Conservation (phyloP, 2,329 filamentous ascomycete genomes). For the Aspergillus candidus region DNA sequence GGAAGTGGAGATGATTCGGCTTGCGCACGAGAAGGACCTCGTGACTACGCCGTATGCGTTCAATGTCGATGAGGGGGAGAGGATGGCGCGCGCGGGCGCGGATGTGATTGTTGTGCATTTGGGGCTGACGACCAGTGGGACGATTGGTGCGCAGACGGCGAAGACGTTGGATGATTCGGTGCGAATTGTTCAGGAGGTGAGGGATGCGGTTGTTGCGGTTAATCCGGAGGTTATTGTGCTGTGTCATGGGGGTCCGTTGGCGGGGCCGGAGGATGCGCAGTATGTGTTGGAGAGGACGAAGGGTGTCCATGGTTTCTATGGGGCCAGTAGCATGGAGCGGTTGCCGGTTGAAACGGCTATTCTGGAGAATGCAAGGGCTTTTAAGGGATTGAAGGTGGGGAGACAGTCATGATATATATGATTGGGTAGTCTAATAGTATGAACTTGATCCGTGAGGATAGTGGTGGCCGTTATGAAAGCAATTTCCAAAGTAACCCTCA, state of each 20-base stretch:
- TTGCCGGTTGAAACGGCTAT: slow-evolving; percentile 64
- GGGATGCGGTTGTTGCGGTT: slow-evolving; percentile 53
- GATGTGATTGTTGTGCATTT: slow-evolving; percentile 65
- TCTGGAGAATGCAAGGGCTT: slow-evolving; percentile 50
- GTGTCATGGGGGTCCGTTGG: slow-evolving; percentile 66
- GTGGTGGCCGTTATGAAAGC: not conserved
- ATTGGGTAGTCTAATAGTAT: no score
- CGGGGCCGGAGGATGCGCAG: slow-evolving; percentile 56
- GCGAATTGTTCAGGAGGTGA: slow-evolving; percentile 55
- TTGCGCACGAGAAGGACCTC: slow-evolving; percentile 55
- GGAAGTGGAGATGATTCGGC: slow-evolving; percentile 61
- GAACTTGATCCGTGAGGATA: no score
- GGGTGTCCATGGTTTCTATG: slow-evolving; percentile 66
- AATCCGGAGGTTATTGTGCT: slow-evolving; percentile 58
- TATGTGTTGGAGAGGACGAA: slow-evolving; percentile 56
- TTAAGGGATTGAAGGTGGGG: slow-evolving; percentile 41
- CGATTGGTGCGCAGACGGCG: slow-evolving; percentile 58
- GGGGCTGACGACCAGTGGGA: slow-evolving; percentile 59
- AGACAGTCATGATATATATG: not conserved
- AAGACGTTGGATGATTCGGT: slow-evolving; percentile 61
- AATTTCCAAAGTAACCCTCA: not conserved
- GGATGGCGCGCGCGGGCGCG: slow-evolving; percentile 60
- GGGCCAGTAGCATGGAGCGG: slow-evolving; percentile 63
- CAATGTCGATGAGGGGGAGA: slow-evolving; percentile 53
- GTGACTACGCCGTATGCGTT: slow-evolving; percentile 68